Evolutionary conservation across 2,329 filamentous ascomycete genomes (phyloP).

Genomic region (Hymenoscyphus infarciens): DNA sequence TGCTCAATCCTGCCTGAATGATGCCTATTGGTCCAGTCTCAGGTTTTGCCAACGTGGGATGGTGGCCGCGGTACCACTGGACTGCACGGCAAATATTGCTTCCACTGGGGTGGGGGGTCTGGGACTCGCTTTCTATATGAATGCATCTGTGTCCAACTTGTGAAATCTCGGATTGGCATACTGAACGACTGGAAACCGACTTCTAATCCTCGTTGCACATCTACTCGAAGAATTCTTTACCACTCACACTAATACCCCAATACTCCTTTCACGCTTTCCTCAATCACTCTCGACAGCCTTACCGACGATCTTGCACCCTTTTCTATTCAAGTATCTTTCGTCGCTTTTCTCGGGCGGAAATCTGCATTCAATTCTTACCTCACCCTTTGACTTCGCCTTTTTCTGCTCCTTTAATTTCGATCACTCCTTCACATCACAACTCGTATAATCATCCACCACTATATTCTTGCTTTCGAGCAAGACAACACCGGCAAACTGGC

Average conservation of each 20-base stretch:
- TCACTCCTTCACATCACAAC: background rate
- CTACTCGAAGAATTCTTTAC: slow-evolving; percentile 4
- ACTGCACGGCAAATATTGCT: slow-evolving; percentile 23
- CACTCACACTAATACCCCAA: background rate
- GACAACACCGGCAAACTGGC: slow-evolving; percentile 43
- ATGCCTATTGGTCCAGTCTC: slow-evolving; percentile 30
- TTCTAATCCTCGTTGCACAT: slow-evolving; percentile 23
- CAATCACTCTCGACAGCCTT: slow-evolving; percentile 4
- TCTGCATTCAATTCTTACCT: background rate
- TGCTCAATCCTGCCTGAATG: slow-evolving; percentile 22
- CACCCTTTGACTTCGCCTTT: background rate
- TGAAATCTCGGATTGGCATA: slow-evolving; percentile 24
- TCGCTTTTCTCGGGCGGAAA: slow-evolving; percentile 29
- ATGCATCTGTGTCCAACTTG: slow-evolving; percentile 22
- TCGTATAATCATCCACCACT: background rate
- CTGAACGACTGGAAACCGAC: slow-evolving; percentile 24
- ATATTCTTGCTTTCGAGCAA: slow-evolving; percentile 35
- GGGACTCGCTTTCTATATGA: slow-evolving; percentile 30
- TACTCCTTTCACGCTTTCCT: background rate
- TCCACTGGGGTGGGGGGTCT: slow-evolving; percentile 25
- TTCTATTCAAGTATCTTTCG: background rate
- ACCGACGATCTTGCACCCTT: background rate
- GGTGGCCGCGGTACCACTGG: slow-evolving; percentile 20
- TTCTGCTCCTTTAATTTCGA: background rate
- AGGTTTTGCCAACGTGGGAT: slow-evolving; percentile 26